These are phyloP conservation scores for Phytophthora fragariae DNA, from an alignment of 352 stramenopile genomes.

Conservation along the genomic window DNA sequence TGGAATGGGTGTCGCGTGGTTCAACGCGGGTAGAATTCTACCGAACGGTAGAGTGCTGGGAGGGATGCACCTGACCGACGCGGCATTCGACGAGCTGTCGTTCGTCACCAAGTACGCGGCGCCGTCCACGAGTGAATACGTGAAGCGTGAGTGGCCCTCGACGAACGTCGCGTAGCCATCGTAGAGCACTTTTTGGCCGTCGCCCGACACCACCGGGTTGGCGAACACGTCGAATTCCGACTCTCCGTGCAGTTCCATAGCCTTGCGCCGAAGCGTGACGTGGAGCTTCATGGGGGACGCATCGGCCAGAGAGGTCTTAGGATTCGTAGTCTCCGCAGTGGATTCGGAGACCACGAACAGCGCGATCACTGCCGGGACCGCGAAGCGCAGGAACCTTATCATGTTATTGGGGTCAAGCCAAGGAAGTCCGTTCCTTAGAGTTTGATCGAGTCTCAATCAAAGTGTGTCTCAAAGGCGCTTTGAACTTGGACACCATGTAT, in stretches of 20 bases:
- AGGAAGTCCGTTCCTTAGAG: no score
- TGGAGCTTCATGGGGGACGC: conserved; percentile 44
- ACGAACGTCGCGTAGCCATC: conserved; percentile 41
- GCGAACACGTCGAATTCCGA: conserved; percentile 40
- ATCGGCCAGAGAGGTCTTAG: conserved; percentile 19
- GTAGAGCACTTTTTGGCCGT: conserved; percentile 31
- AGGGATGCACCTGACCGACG: conserved; percentile 29
- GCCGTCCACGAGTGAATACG: conserved; percentile 41
- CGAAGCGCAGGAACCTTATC: not conserved
- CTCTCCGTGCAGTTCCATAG: conserved; percentile 30
- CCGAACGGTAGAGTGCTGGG: conserved; percentile 27
- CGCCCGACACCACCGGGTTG: conserved; percentile 27
- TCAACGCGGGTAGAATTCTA: conserved; percentile 26
- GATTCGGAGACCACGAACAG: not conserved
- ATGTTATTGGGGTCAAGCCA: not conserved
- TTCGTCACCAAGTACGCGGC: conserved; percentile 35
- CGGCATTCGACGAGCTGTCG: conserved; percentile 12
- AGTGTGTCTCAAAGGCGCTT: not conserved
- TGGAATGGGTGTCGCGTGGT: conserved; percentile 20
- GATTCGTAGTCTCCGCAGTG: not conserved
- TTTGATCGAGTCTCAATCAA: not conserved
- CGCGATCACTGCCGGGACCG: not conserved
- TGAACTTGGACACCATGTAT: not conserved
- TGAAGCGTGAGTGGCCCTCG: conserved; percentile 25
- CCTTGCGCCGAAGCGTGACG: conserved; percentile 40